Conservation (phyloP, 169 alveolate species). For the Perkinsus chesapeaki region DNA sequence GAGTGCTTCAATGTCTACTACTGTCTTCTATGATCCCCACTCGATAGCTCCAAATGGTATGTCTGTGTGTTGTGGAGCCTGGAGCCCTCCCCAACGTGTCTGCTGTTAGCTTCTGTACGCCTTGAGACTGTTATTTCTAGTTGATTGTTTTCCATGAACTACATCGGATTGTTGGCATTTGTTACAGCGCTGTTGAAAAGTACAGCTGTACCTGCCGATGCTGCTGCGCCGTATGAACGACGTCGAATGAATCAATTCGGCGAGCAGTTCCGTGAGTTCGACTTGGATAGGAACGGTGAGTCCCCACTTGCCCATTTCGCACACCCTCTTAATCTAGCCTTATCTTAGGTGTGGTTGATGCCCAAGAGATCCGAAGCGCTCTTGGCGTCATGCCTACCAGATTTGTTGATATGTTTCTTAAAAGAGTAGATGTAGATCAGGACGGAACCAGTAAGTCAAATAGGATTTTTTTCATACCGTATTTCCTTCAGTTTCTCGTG, state of each 20-base stretch:
- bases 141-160: background rate
- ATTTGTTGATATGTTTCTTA: background rate
- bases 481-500: background rate
- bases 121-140: too few species aligned
- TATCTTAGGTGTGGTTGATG: background rate
- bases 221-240: background rate
- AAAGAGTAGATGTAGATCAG: background rate
- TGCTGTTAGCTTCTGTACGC: too few species aligned
- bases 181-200: background rate
- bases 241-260: background rate
- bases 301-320: background rate
- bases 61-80: too few species aligned
- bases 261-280: background rate
- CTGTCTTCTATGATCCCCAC: too few species aligned
- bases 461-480: background rate
- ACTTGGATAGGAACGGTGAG: background rate
- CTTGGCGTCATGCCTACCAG: background rate
- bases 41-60: too few species aligned
- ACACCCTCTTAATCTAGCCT: background rate
- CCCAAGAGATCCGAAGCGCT: slow-evolving; percentile 1
- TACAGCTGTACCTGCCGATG: background rate
- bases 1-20: too few species aligned
- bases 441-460: background rate
- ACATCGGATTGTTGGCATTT: background rate
- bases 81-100: too few species aligned